These are phyloP conservation scores for Eleusine indica DNA, from an alignment of 176 grass and related monocot genomes.

Conservation along the genomic window DNA sequence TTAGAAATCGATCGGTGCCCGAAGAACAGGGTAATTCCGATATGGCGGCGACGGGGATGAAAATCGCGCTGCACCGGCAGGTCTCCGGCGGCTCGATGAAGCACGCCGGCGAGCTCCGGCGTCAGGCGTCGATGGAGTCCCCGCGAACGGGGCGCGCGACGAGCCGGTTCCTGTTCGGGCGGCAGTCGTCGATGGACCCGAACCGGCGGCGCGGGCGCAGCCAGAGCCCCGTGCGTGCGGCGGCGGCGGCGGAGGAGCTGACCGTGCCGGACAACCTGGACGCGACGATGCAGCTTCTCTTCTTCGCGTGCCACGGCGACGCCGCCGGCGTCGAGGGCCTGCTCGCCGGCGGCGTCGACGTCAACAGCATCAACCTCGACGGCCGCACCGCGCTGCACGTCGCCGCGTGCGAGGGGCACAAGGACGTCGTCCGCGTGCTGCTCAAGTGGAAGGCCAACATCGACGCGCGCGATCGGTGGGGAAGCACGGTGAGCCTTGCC, in stretches of 20 bases:
- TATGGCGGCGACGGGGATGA: constrained; percentile 55
- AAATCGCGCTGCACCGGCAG: constrained; percentile 66
- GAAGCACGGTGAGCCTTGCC: constrained; percentile 75
- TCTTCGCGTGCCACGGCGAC: constrained; percentile 85
- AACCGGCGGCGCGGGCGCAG: constrained; percentile 63
- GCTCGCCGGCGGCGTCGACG: constrained; percentile 68
- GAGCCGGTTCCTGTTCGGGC: constrained; percentile 68
- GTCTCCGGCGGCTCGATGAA: constrained; percentile 70
- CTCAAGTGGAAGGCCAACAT: constrained; percentile 91
- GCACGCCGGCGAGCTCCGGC: constrained; percentile 59
- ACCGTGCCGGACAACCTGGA: constrained; percentile 80
- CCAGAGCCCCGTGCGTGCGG: constrained; percentile 50
- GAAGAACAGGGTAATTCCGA: neutral
- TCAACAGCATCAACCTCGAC: constrained; percentile 98
- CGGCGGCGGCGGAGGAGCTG: constrained; percentile 49
- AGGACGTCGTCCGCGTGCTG: constrained; percentile 66
- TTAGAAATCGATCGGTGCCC: neutral
- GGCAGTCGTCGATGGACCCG: constrained; percentile 93
- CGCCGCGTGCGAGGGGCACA: constrained; percentile 75
- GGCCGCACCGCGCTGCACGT: constrained; percentile 94
- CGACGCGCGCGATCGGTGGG: constrained; percentile 92
- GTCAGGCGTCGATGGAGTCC: constrained; percentile 69
- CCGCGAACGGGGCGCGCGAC: constrained; percentile 49
- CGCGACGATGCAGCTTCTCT: constrained; percentile 95
- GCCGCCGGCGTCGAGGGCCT: constrained; percentile 58